Conservation (phyloP, 768 basidiomycete genomes). For the Mycena leptocephala region DNA sequence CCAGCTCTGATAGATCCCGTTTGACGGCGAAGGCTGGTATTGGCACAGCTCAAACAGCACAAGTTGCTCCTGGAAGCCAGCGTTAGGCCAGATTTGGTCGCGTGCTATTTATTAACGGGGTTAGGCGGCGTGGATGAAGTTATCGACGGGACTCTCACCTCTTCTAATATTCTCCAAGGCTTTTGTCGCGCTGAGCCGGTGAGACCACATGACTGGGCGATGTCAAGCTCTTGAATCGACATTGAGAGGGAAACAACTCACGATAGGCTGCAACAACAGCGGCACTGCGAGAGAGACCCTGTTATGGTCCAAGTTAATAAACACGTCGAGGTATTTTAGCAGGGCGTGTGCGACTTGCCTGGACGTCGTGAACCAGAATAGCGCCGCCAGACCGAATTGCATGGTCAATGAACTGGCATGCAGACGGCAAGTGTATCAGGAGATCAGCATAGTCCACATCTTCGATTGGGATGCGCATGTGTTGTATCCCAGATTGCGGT, state of each 20-base stretch:
- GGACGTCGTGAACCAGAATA: constrained; percentile 78
- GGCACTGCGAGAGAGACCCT: constrained; percentile 76
- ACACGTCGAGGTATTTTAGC: background rate
- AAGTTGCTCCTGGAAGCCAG: constrained; percentile 87
- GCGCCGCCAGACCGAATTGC: constrained; percentile 72
- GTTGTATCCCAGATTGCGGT: constrained; percentile 78
- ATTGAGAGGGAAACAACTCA: constrained; percentile 53
- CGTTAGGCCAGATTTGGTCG: constrained; percentile 84
- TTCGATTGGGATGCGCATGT: constrained; percentile 80
- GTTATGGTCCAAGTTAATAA: background rate
- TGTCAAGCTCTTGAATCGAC: constrained; percentile 29
- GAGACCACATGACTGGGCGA: constrained; percentile 76
- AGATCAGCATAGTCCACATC: constrained; percentile 82
- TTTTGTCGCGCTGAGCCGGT: constrained; percentile 68
- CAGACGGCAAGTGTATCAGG: constrained; percentile 75
- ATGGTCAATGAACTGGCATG: constrained; percentile 77
- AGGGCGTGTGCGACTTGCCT: constrained; percentile 39
- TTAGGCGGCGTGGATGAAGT: constrained; percentile 12
- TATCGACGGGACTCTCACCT: constrained; percentile 56
- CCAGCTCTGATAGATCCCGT: constrained; percentile 81
- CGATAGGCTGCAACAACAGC: constrained; percentile 85
- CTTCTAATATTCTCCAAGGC: constrained; percentile 75
- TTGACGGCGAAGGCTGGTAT: constrained; percentile 72
- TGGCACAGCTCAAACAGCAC: constrained; percentile 83
- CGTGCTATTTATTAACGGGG: constrained; percentile 61